These are phyloP conservation scores for Colletotrichum theobromicola DNA, from an alignment of 2,329 filamentous ascomycete genomes.

Conservation along the genomic window DNA sequence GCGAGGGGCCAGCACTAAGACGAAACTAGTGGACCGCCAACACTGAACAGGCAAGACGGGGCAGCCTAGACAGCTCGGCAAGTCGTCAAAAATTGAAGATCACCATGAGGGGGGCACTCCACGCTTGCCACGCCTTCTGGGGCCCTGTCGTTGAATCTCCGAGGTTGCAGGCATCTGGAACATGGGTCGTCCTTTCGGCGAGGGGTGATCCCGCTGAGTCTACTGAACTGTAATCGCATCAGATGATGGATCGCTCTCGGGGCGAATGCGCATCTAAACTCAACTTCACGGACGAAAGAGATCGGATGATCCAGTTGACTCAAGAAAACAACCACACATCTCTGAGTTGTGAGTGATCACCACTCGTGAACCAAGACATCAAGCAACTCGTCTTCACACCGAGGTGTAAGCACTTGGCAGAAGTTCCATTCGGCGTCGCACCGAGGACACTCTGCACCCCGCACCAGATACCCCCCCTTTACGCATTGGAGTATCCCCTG, in stretches of 20 bases:
- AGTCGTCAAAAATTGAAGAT: not conserved
- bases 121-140: not conserved
- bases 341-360: not conserved
- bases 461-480: not conserved
- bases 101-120: not conserved
- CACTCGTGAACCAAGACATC: not conserved
- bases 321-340: not conserved
- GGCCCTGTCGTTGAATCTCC: not conserved
- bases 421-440: not conserved
- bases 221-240: not conserved
- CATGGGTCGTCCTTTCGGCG: not conserved
- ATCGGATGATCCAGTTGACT: not conserved
- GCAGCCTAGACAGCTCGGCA: not conserved
- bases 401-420: not conserved
- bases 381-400: not conserved
- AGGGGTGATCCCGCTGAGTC: not conserved
- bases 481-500: not conserved
- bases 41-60: not conserved
- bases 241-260: not conserved
- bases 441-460: not conserved
- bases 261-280: not conserved
- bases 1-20: not conserved
- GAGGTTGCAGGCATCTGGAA: not conserved
- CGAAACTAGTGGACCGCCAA: not conserved
- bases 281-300: not conserved